These are phyloP conservation scores for Blastomyces gilchristii DNA, from an alignment of 2,329 filamentous ascomycete species.

Conservation along the genomic window DNA sequence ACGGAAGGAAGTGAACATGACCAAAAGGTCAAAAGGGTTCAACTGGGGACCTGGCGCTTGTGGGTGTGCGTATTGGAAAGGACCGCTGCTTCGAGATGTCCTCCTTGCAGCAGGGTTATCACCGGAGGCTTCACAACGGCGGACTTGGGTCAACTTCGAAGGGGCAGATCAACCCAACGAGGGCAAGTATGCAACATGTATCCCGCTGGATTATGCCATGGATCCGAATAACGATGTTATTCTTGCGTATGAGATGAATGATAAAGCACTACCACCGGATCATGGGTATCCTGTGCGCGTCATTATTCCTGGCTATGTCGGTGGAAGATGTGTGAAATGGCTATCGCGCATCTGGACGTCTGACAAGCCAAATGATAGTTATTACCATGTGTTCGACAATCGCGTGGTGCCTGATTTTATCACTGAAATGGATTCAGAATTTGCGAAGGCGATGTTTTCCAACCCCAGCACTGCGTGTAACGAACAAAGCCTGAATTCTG, in stretches of 20 bases:
- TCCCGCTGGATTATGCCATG: constrained; percentile 42
- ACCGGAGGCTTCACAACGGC: constrained; percentile 16
- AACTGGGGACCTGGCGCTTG: constrained; percentile 39
- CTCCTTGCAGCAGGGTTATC: constrained; percentile 34
- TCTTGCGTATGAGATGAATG: constrained; percentile 37
- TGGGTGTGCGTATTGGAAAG: constrained; percentile 44
- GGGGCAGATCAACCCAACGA: constrained; percentile 40
- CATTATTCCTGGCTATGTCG: constrained; percentile 35
- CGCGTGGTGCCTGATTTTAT: constrained; percentile 40
- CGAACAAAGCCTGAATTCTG: constrained; percentile 42
- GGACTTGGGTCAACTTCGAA: constrained; percentile 41
- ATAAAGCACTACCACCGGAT: constrained; percentile 31
- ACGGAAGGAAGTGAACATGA: constrained; percentile 44
- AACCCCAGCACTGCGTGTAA: constrained; percentile 41
- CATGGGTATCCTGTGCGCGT: constrained; percentile 37
- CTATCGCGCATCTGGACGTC: constrained; percentile 32
- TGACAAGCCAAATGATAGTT: constrained; percentile 32
- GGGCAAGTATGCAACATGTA: constrained; percentile 41
- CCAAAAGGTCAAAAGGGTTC: constrained; percentile 41
- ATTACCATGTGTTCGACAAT: constrained; percentile 45
- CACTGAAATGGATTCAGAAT: constrained; percentile 40
- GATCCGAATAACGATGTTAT: constrained; percentile 41
- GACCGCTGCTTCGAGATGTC: constrained; percentile 38
- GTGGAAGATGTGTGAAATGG: constrained; percentile 37
- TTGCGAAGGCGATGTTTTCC: constrained; percentile 39